Evolutionary conservation across 805 yeast species (phyloP), one percentile per base, ranked within the genome.

Genomic region (Candida succiphila): DNA sequence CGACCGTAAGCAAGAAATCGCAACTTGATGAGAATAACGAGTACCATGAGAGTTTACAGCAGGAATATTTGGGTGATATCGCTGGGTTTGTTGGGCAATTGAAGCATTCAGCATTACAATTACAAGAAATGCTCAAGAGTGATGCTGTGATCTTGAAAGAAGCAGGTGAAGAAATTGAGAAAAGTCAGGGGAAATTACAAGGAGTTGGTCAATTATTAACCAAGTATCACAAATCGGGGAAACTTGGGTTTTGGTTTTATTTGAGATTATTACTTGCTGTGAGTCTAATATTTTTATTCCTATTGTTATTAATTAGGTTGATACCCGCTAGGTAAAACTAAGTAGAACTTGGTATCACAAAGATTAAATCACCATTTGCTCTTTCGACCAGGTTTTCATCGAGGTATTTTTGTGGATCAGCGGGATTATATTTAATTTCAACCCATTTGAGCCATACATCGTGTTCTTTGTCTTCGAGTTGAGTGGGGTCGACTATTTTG

Each of bases 281-380:
- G 5, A 33, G 52, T 10, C 25, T 49, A 2, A 34, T 51, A 1
- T 55, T 54, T 37, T 17, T 48, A 13, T 40, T 54, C 24, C 38
- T 53, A 16, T 23, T 54, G 16, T 37, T 52, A 7, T 36, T 55
- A 15, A 49, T 55, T 14, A 42, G 59, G 29, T 30, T 55, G 26
- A 46, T 54, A 6, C 59, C 59, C 5, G 58, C 54, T 7, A 67
- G 58, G 21, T 36, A 36, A 63, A 68, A 31, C 57, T 17, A n/a
- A 19, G 14, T n/a, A n/a, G n/a, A n/a, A n/a, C n/a, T n/a, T n/a
- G n/a, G n/a, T n/a, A 14, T 26, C 29, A 16, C 13, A 26, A 9
- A 16, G 9, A 26, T 26, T n/a, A n/a, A n/a, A 23, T 12, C n/a
- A 23, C 12, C n/a, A n/a, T 12, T 23, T 12, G 25, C 25, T 12